phyloP scores from a whole-genome alignment of 345 rosid species.

The Noccaea bulbosa region DNA sequence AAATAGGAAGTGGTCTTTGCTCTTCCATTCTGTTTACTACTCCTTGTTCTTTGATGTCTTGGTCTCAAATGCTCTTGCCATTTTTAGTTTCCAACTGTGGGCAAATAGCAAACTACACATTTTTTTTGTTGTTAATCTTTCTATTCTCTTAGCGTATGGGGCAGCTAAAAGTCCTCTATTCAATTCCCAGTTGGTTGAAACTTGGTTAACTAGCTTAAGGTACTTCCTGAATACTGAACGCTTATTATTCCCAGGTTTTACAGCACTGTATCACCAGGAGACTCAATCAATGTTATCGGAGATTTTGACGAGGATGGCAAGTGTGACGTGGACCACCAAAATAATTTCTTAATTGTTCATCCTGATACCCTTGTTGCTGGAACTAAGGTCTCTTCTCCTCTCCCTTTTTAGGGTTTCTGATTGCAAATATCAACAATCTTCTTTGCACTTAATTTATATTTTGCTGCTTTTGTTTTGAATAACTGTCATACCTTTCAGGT shows the following conservation, averaged over 20 bases:
- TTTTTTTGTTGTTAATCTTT: conserved; percentile 10
- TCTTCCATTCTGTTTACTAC: conserved; percentile 8
- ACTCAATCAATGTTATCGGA: conserved; percentile 86
- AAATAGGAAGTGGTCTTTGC: conserved; percentile 4
- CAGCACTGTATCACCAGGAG: conserved; percentile 88
- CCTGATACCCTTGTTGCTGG: conserved; percentile 92
- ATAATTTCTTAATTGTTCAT: conserved; percentile 77
- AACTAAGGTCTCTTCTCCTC: conserved; percentile 65
- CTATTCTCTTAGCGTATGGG: conserved; percentile 13
- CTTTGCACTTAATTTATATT: conserved; percentile 7
- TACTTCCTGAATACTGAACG: conserved; percentile 31
- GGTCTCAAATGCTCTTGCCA: conserved; percentile 25
- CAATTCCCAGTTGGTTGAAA: conserved; percentile 21
- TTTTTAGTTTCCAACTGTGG: conserved; percentile 14
- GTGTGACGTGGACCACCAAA: conserved; percentile 68
- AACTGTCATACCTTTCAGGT: conserved; percentile 56
- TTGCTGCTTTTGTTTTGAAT: conserved; percentile 29
- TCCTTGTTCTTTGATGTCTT: conserved; percentile 13
- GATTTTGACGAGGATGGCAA: conserved; percentile 76
- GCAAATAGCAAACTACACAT: not conserved
- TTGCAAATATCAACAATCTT: conserved; percentile 23
- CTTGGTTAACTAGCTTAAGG: conserved; percentile 7
- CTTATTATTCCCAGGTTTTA: conserved; percentile 60
- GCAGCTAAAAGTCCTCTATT: conserved; percentile 1
- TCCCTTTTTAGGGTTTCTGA: conserved; percentile 2